Percentiles rank a stretch among this genome's conserved stretches.
Evolutionary conservation across 192 early-diverging fungal genomes (phyloP).

Genomic region (Blastocladiella britannica): DNA sequence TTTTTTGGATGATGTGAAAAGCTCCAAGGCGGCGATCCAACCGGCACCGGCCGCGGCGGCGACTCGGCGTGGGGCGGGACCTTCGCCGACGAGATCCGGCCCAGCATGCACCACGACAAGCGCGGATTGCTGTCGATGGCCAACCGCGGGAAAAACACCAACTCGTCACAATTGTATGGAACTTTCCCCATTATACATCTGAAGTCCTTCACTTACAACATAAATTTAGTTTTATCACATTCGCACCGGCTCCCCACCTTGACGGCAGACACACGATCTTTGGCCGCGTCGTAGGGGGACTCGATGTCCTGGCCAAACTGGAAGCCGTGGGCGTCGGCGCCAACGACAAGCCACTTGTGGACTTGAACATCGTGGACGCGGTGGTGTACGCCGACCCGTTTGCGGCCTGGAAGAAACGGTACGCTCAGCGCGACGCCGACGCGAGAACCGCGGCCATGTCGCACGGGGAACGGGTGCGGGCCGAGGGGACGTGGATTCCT

Average conservation of each 20-base stretch:
- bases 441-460: neutral
- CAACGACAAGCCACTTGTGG: conserved; percentile 44
- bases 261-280: conserved; percentile 80
- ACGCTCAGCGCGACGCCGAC: neutral
- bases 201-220: neutral
- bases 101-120: conserved; percentile 46
- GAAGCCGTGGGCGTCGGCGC: conserved; percentile 51
- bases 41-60: conserved; percentile 27
- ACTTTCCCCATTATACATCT: neutral
- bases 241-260: conserved; percentile 17
- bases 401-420: conserved; percentile 42
- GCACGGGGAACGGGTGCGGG: neutral
- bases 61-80: conserved; percentile 23
- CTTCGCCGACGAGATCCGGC: conserved; percentile 47
- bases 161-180: conserved; percentile 49
- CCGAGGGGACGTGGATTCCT: neutral
- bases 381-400: conserved; percentile 69
- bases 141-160: conserved; percentile 79
- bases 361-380: conserved; percentile 53
- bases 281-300: conserved; percentile 76
- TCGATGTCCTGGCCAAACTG: conserved; percentile 56
- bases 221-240: conserved; percentile 25
- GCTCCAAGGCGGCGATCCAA: conserved; percentile 23
- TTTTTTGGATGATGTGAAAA: neutral
- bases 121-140: conserved; percentile 88